Conservation (phyloP, 2,329 filamentous ascomycete genomes). For the Colletotrichum lini region DNA sequence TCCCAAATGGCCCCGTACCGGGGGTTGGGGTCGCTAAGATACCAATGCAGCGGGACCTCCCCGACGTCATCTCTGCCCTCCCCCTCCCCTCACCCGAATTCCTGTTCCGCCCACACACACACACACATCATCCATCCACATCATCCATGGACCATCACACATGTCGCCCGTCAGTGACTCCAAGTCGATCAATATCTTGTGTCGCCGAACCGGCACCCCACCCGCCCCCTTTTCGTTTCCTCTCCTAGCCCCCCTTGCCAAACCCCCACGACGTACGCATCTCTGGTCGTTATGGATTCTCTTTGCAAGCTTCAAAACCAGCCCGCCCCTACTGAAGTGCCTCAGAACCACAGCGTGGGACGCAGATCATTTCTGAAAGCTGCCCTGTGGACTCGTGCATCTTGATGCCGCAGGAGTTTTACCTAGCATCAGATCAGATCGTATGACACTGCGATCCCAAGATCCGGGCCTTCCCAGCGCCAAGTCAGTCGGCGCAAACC, state of each 20-base stretch:
- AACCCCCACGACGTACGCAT: not conserved
- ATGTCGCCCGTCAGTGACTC: not conserved
- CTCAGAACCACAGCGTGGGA: not conserved
- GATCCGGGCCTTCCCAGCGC: slow-evolving; percentile 12
- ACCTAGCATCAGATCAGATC: slow-evolving; percentile 1
- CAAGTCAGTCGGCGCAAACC: not conserved
- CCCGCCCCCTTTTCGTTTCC: too few relatives aligned
- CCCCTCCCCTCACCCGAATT: not conserved
- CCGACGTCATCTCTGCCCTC: slow-evolving; percentile 35
- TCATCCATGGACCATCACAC: not conserved
- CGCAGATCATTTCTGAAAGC: not conserved
- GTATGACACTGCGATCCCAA: not conserved
- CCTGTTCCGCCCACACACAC: not conserved
- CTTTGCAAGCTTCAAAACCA: not conserved
- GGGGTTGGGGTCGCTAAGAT: not conserved
- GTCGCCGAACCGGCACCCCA: not conserved
- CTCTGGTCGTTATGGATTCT: not conserved
- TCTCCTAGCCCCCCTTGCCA: not conserved
- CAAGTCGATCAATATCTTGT: not conserved
- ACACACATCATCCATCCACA: too few relatives aligned
- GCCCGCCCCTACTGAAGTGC: not conserved
- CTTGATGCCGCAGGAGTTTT: not conserved
- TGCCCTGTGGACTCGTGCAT: slow-evolving; percentile 1
- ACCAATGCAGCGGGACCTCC: slow-evolving; percentile 10
- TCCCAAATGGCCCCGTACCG: not conserved